phyloP scores from a whole-genome alignment of 2,329 filamentous ascomycete genomes.

The Neonectria neomacrospora region DNA sequence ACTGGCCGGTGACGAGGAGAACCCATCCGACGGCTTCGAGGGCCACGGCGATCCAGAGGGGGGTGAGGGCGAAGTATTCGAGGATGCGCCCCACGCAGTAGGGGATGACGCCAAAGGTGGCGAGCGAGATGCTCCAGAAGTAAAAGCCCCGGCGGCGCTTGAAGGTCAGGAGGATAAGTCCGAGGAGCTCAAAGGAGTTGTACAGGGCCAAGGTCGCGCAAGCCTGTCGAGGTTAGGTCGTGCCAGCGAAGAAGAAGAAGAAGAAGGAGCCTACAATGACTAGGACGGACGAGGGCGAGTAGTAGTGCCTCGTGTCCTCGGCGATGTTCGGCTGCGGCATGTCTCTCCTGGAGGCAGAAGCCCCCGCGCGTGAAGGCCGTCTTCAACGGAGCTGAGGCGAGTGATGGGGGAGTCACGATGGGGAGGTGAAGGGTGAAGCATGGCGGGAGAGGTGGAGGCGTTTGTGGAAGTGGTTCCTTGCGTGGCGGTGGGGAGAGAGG shows the following conservation, averaged over 20 bases:
- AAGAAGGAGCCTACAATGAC: slow-evolving; percentile 18
- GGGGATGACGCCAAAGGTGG: slow-evolving; percentile 47
- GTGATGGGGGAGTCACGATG: neutral
- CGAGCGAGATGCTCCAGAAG: slow-evolving; percentile 52
- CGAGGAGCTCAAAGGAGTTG: slow-evolving; percentile 47
- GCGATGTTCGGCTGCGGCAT: neutral
- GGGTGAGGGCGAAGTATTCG: slow-evolving; percentile 47
- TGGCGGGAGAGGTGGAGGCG: neutral
- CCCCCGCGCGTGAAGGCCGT: neutral
- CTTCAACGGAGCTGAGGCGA: neutral
- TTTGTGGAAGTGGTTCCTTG: neutral
- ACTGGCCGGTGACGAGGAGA: slow-evolving; percentile 68
- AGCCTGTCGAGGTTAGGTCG: too few relatives aligned
- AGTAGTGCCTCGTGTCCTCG: neutral
- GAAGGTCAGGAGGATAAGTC: slow-evolving; percentile 49
- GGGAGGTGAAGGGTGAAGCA: neutral
- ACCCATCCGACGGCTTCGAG: slow-evolving; percentile 43
- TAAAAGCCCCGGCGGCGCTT: slow-evolving; percentile 48
- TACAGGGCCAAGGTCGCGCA: slow-evolving; percentile 37
- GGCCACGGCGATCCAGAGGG: slow-evolving; percentile 27
- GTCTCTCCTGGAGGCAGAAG: neutral
- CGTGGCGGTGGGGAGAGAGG: neutral
- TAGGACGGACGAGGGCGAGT: slow-evolving; percentile 15
- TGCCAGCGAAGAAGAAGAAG: too few relatives aligned
- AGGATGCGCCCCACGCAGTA: slow-evolving; percentile 59